Evolutionary conservation across 306 rosid genomes (phyloP), one percentile per base, ranked within the genome.

Genomic region (Coriaria nepalensis): DNA sequence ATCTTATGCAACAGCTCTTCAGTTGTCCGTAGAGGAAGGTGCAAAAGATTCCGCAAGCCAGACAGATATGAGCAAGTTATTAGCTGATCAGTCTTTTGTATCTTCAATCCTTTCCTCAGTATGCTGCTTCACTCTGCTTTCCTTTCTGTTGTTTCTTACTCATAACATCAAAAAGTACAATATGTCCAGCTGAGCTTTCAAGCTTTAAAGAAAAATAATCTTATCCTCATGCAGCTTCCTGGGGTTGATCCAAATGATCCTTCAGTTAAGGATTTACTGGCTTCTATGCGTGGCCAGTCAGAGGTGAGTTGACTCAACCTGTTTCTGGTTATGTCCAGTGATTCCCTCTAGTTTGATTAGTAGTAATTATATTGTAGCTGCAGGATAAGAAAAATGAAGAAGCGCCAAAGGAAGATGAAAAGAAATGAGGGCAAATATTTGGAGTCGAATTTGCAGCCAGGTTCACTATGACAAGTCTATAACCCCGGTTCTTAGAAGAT

Each of bases 201-300:
- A n/a, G n/a, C n/a, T n/a, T n/a, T n/a, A 12, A 53, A 67, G 13
- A 46, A 37, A 48, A 49, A 50, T 57, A 15, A 13, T 66, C 56
- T 54, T 38, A 53, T 68, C 52, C 53, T 68, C 62, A 48, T 66
- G 78, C 78, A 92, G 98, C 98, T 92, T 82, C 98, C 98, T 2
- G 98, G 96, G 34, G 98, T 92, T 53, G 96, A 92, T 52, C 94
- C 96, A 59, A 86, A 92, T 57, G 98, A 92, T 58, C 94, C 87
- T 15, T 82, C 96, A 6, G 98, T 92, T 60, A 85, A 83, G 69
- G 96, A 92, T 64, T 80, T 92, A 64, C 83, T 92, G 56, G 94
- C 96, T 62, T 92, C 98, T 60, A 92, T 92, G 94, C 93, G 82
- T 77, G 79, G 59, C 65, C 88, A 77, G 66, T 68, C 94, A 13